Evolutionary conservation across 306 rosid species (phyloP), one percentile per base, ranked within the genome.

Genomic region (Inga laurina): DNA sequence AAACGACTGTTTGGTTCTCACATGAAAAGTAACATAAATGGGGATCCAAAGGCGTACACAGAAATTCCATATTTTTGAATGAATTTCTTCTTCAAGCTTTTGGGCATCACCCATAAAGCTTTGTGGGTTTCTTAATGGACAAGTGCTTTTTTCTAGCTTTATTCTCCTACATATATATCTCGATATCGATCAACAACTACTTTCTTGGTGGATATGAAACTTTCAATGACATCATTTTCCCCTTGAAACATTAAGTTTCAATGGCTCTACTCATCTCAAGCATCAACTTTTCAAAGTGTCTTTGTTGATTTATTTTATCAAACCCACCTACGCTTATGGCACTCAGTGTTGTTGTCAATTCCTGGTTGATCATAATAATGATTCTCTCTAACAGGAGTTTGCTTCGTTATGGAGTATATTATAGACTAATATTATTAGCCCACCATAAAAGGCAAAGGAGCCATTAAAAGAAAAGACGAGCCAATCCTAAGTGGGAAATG

Each of bases 211-310:
- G 90, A 76, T 74, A 78, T 88, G 85, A 87, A 86, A 79, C 89
- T 74, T 87, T 87, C 79, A 66, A 75, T 77, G 79, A 67, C 84
- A 90, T 88, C 75, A 88, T 88, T 80, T 87, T 61, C 82, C 75
- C 86, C 86, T 86, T 74, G 90, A 87, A 90, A 84, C 81, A 87
- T 88, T 81, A 78, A 86, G 81, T 84, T 88, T 88, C 92, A 80
- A 84, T 86, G 92, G 87, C 88, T 86, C 79, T 86, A 76, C 87
- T 86, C 88, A 77, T 90, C 91, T 88, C 91, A 88, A 65, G 79
- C 86, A 79, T 84, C 92, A 82, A 72, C 93, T 88, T 89, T 89
- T 89, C 32, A 13, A 61, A 66, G 73, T 61, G 68, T 66, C 83
- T 84, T 81, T 80, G 88, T 89, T 80, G 64, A 79, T 88, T 77